Evolutionary conservation across 2,329 filamentous ascomycete genomes (phyloP).

Genomic region (Colletotrichum tamarilloi): DNA sequence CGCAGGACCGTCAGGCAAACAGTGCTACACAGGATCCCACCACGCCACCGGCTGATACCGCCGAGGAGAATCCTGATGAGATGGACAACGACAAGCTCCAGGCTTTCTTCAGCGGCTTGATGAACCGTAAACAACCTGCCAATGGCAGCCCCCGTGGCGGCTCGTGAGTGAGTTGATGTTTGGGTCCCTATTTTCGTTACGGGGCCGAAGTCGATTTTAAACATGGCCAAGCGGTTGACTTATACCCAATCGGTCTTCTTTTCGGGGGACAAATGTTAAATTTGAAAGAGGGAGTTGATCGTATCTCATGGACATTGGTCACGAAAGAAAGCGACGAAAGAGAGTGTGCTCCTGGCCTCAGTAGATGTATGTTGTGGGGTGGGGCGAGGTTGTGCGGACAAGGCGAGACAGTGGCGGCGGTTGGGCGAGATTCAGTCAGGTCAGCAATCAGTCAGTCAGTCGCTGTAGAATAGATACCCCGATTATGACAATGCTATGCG

Average conservation of each 20-base stretch:
- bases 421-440: constrained; percentile 12
- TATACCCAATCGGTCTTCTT: background rate
- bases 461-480: constrained; percentile 57
- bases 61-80: constrained; percentile 50
- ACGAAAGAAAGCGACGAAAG: background rate
- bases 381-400: background rate
- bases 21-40: constrained; percentile 57
- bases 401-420: background rate
- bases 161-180: constrained; percentile 1
- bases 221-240: background rate
- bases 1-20: constrained; percentile 68
- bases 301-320: background rate
- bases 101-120: constrained; percentile 69
- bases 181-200: background rate
- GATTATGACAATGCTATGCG: constrained; percentile 39
- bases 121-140: constrained; percentile 60
- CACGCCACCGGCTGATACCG: constrained; percentile 47
- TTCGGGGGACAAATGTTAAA: background rate
- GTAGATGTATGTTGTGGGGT: too few species aligned
- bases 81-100: constrained; percentile 69
- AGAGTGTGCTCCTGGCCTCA: background rate
- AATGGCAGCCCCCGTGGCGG: constrained; percentile 25
- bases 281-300: constrained; percentile 9
- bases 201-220: background rate
- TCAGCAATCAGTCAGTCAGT: constrained; percentile 31